Evolutionary conservation across 495 filamentous ascomycete genomes (phyloP).

Genomic region (Penicillium turbatum): DNA sequence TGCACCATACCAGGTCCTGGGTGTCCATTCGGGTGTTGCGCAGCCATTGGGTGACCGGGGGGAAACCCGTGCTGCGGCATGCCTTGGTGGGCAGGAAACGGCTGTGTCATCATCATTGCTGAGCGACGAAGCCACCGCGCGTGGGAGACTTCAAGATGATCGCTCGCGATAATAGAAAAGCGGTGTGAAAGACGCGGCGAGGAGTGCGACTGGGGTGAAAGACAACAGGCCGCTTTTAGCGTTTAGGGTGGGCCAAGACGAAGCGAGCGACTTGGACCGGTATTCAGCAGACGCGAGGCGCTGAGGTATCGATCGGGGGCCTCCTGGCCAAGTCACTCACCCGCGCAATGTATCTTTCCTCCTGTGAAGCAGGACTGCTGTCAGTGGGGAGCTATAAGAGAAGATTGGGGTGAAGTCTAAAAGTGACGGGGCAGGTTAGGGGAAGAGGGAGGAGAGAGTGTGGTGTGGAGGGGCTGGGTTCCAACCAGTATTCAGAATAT

Average conservation of each 20-base stretch:
- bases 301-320: constrained; percentile 32
- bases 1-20: constrained; percentile 62
- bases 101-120: constrained; percentile 69
- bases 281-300: constrained; percentile 27
- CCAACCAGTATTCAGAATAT: constrained; percentile 1
- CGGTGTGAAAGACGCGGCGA: constrained; percentile 21
- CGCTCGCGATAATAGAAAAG: constrained; percentile 15
- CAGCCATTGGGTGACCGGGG: constrained; percentile 72
- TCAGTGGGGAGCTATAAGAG: constrained; percentile 18
- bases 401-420: constrained; percentile 12
- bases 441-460: constrained; percentile 1
- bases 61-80: constrained; percentile 72
- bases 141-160: constrained; percentile 23
- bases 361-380: constrained; percentile 13
- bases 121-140: constrained; percentile 41
- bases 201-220: constrained; percentile 32
- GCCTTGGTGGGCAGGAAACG: constrained; percentile 66
- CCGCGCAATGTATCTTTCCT: constrained; percentile 27
- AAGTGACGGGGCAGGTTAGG: constrained; percentile 20
- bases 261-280: constrained; percentile 25
- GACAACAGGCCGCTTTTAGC: constrained; percentile 42
- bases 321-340: constrained; percentile 24
- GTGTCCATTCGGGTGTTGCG: constrained; percentile 64
- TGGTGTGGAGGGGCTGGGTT: constrained; percentile 36
- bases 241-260: constrained; percentile 41